phyloP scores from a whole-genome alignment of 768 basidiomycete genomes.

The Trametes coccinea region DNA sequence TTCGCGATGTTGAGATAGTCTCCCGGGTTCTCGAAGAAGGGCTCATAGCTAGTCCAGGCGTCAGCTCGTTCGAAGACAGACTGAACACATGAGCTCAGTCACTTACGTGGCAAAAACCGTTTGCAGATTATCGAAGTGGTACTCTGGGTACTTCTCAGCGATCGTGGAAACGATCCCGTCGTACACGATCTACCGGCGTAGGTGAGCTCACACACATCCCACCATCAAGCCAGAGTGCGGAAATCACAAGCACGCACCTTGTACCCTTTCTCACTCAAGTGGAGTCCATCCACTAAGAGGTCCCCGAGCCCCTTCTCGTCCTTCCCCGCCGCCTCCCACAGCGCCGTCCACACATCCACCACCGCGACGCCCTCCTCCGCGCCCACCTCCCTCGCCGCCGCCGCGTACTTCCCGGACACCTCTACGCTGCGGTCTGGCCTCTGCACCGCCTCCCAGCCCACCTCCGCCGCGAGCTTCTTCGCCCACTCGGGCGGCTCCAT shows the following conservation, averaged over 20 bases:
- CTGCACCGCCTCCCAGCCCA: slow-evolving; percentile 46
- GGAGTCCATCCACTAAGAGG: slow-evolving; percentile 75
- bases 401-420: slow-evolving; percentile 67
- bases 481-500: slow-evolving; percentile 60
- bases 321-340: slow-evolving; percentile 72
- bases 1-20: slow-evolving; percentile 4
- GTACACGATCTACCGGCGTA: slow-evolving; percentile 56
- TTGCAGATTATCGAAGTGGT: slow-evolving; percentile 62
- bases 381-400: slow-evolving; percentile 67
- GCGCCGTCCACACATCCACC: slow-evolving; percentile 70
- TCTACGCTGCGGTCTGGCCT: slow-evolving; percentile 61
- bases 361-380: slow-evolving; percentile 54
- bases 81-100: background rate
- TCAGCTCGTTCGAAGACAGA: background rate
- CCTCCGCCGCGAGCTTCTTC: slow-evolving; percentile 41
- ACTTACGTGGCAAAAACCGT: slow-evolving; percentile 61
- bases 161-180: slow-evolving; percentile 63
- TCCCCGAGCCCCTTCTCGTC: slow-evolving; percentile 50
- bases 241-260: slow-evolving; percentile 43
- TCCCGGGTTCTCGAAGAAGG: background rate
- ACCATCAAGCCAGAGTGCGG: too few relatives aligned
- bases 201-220: too few relatives aligned
- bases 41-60: background rate
- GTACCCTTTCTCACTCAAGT: slow-evolving; percentile 76
- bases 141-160: slow-evolving; percentile 58